Evolutionary conservation across 2,329 filamentous ascomycete genomes (phyloP).

Genomic region (Colletotrichum aenigma): DNA sequence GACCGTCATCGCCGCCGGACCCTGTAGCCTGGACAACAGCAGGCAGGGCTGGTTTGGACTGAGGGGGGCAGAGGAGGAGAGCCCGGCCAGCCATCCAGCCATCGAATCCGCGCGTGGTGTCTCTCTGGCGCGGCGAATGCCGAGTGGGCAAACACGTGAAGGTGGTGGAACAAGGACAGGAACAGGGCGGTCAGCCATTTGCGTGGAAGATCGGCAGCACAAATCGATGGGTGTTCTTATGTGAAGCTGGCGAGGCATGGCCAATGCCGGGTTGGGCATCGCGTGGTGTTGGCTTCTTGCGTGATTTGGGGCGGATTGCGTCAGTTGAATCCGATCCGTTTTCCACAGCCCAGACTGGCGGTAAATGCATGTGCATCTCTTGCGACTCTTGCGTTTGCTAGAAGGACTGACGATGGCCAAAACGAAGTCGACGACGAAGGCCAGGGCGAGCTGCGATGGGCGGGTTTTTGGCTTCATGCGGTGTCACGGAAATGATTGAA

Average conservation of each 20-base stretch:
- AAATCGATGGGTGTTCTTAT: neutral
- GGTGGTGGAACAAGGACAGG: neutral
- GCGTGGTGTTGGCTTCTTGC: neutral
- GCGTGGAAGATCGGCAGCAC: neutral
- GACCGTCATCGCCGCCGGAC: neutral
- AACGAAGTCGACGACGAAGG: neutral
- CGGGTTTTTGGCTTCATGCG: neutral
- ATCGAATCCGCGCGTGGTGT: neutral
- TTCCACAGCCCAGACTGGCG: neutral
- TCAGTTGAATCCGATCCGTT: neutral
- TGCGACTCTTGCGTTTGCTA: too few relatives aligned
- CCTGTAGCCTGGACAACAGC: neutral
- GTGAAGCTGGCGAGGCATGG: neutral
- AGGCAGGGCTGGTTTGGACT: constrained; percentile 4
- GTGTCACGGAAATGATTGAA: constrained; percentile 13
- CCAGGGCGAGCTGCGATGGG: neutral
- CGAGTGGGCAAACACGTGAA: constrained; percentile 12
- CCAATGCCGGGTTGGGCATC: neutral
- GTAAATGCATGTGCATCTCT: neutral
- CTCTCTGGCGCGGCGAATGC: neutral
- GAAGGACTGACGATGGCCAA: neutral
- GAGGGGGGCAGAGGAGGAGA: neutral
- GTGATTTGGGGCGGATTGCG: neutral
- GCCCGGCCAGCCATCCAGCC: neutral
- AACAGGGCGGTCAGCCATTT: neutral